phyloP scores from a whole-genome alignment of 768 basidiomycete species.

The Rhizopogon salebrosus region DNA sequence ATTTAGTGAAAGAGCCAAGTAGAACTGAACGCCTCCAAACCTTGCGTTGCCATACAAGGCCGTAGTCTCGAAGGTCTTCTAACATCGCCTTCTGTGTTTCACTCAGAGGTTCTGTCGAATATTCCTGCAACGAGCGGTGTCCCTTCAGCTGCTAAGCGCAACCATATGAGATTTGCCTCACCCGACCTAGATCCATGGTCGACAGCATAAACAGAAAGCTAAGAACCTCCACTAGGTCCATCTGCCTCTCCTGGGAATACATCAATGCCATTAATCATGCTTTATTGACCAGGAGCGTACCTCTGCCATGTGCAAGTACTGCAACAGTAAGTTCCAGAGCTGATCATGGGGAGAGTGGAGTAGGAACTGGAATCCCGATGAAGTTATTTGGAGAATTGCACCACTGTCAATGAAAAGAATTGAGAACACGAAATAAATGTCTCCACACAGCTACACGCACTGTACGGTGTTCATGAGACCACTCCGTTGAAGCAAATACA shows the following conservation, averaged over 20 bases:
- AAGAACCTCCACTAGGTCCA: constrained; percentile 91
- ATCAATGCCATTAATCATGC: constrained; percentile 11
- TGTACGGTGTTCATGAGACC: constrained; percentile 76
- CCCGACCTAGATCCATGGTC: constrained; percentile 90
- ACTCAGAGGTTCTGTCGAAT: constrained; percentile 77
- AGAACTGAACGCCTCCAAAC: constrained; percentile 33
- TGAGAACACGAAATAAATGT: not conserved
- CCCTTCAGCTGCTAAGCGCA: not conserved
- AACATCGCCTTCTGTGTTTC: constrained; percentile 83
- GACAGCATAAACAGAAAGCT: constrained; percentile 96
- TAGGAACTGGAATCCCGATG: constrained; percentile 93
- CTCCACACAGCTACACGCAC: constrained; percentile 34
- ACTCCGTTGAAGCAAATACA: constrained; percentile 77
- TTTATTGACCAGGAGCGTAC: constrained; percentile 32
- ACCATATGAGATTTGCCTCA: constrained; percentile 28
- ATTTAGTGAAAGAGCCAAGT: constrained; percentile 10
- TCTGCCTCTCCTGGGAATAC: constrained; percentile 62
- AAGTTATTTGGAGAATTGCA: constrained; percentile 75
- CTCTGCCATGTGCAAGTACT: constrained; percentile 84
- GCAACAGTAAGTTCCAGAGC: constrained; percentile 89
- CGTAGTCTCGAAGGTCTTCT: constrained; percentile 90
- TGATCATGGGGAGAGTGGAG: constrained; percentile 92
- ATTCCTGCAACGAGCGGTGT: constrained; percentile 54
- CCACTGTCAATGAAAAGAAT: constrained; percentile 33
- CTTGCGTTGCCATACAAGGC: constrained; percentile 84